These are phyloP conservation scores for Crithidia sp. DNA, from an alignment of 208 protist species.

Conservation along the genomic window DNA sequence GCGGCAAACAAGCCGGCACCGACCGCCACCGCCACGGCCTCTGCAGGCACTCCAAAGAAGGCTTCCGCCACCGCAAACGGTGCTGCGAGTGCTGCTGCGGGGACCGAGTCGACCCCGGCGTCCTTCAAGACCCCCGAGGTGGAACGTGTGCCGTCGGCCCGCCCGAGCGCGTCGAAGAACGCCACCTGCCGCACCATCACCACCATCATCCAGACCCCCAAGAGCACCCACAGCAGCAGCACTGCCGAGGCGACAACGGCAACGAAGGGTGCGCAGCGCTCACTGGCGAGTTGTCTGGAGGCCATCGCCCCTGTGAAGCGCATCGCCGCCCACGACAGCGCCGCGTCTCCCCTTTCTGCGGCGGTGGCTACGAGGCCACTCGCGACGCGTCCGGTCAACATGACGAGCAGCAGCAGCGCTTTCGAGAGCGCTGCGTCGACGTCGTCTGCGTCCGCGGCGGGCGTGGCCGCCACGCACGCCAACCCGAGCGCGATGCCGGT, in stretches of 20 bases:
- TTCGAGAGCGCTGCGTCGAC: neutral
- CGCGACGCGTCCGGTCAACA: no score
- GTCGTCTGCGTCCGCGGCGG: constrained; percentile 1
- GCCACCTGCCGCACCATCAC: constrained; percentile 28
- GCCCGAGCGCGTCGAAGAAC: constrained; percentile 37
- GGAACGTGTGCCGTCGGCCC: constrained; percentile 34
- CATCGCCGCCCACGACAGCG: neutral
- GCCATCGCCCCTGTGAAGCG: constrained; percentile 9
- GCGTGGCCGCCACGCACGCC: neutral
- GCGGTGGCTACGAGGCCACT: neutral
- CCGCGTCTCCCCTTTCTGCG: neutral
- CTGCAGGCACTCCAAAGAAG: no score
- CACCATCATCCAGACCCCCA: constrained; percentile 38
- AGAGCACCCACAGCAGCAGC: constrained; percentile 13
- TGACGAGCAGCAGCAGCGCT: neutral
- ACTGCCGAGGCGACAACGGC: neutral
- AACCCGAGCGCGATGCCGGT: constrained; percentile 25
- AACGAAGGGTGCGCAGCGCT: constrained; percentile 23
- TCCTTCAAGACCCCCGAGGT: constrained; percentile 34
- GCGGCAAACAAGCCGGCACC: no score
- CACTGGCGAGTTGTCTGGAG: constrained; percentile 35
- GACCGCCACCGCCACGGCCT: no score
- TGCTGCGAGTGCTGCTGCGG: neutral
- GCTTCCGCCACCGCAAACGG: neutral
- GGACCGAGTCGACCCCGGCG: neutral